phyloP scores from a whole-genome alignment of 768 basidiomycete genomes.

The Ephemerocybe angulata region DNA sequence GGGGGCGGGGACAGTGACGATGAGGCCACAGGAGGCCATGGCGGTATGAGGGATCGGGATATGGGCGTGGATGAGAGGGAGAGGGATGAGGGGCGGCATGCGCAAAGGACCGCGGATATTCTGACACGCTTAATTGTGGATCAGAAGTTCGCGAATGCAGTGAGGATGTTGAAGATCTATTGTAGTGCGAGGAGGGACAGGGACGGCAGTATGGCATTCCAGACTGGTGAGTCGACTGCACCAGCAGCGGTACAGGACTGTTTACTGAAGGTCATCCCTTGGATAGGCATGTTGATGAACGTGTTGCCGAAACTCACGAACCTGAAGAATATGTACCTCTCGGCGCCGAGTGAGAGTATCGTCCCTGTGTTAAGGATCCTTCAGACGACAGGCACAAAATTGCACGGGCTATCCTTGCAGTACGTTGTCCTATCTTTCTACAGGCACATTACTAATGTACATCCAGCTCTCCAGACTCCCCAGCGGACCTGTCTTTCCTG shows the following conservation, averaged over 20 bases:
- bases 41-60: slow-evolving; percentile 12
- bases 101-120: slow-evolving; percentile 67
- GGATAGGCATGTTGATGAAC: slow-evolving; percentile 62
- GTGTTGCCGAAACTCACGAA: slow-evolving; percentile 61
- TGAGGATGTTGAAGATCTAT: slow-evolving; percentile 57
- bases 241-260: too few species aligned
- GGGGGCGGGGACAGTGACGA: slow-evolving; percentile 16
- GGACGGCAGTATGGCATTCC: slow-evolving; percentile 55
- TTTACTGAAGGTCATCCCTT: not conserved
- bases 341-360: slow-evolving; percentile 53
- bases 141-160: slow-evolving; percentile 51
- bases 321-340: slow-evolving; percentile 57
- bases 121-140: slow-evolving; percentile 64
- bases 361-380: slow-evolving; percentile 49
- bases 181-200: slow-evolving; percentile 43
- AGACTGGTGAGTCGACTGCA: slow-evolving; percentile 43
- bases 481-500: slow-evolving; percentile 43
- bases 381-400: slow-evolving; percentile 46
- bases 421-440: slow-evolving; percentile 22
- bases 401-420: slow-evolving; percentile 57
- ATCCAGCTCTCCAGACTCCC: slow-evolving; percentile 39
- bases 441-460: not conserved
- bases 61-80: slow-evolving; percentile 3
- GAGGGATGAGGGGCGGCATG: slow-evolving; percentile 44
- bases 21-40: slow-evolving; percentile 22